phyloP scores from a whole-genome alignment of 495 filamentous ascomycete species.

The Cercophora sp. region DNA sequence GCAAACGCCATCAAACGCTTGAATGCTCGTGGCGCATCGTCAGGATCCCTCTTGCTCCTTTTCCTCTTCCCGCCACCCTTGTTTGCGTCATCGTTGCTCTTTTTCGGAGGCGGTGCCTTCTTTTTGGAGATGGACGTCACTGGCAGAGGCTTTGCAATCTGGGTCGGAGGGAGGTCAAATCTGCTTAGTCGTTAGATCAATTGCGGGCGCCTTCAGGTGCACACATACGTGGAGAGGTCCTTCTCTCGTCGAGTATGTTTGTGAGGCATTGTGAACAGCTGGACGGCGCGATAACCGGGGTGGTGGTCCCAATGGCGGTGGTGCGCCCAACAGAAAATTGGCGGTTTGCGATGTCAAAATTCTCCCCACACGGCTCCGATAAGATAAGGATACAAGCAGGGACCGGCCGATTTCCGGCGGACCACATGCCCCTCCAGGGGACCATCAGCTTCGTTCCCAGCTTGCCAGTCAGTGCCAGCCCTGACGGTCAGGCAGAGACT shows the following conservation, averaged over 20 bases:
- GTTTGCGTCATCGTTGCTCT: conserved; percentile 15
- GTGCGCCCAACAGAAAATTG: background rate
- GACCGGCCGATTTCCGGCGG: background rate
- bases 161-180: conserved; percentile 72
- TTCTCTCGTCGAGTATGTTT: conserved; percentile 69
- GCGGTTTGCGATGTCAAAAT: background rate
- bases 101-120: conserved; percentile 26
- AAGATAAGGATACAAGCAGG: conserved; percentile 12
- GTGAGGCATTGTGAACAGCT: conserved; percentile 64
- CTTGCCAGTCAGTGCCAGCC: too few relatives aligned
- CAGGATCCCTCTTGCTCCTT: conserved; percentile 44
- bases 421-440: too few relatives aligned
- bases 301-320: background rate
- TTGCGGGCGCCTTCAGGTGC: background rate
- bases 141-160: conserved; percentile 66
- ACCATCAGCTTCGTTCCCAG: too few relatives aligned
- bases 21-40: conserved; percentile 88
- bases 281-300: background rate
- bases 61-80: conserved; percentile 38
- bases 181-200: conserved; percentile 34
- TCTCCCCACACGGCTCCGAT: conserved; percentile 17
- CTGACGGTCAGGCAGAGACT: too few relatives aligned
- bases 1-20: conserved; percentile 71
- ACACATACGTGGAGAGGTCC: conserved; percentile 39
- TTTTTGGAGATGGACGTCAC: conserved; percentile 42